Conservation (phyloP, 805 yeast genomes). For the Saccharomycopsis guyanensis region DNA sequence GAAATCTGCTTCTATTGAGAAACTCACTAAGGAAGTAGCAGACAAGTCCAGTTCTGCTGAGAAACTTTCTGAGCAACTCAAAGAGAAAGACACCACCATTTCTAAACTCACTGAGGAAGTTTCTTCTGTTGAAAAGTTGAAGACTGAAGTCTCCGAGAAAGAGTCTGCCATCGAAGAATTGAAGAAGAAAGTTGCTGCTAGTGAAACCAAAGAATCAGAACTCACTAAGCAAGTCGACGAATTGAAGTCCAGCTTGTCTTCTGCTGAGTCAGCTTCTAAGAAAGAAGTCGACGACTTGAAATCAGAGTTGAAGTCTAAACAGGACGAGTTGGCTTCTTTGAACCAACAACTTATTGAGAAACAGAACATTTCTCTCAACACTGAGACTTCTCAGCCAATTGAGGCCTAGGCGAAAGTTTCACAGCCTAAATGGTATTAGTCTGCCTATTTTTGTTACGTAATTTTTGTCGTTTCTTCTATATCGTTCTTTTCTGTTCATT, state of each 20-base stretch:
- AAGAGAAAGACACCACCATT: background rate
- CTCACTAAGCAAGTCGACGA: background rate
- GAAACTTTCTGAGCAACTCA: slow-evolving; percentile 1
- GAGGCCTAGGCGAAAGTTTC: slow-evolving; percentile 7
- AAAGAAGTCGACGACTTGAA: slow-evolving; percentile 3
- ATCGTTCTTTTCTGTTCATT: too few relatives aligned
- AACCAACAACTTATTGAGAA: slow-evolving; percentile 1
- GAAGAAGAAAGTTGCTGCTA: background rate
- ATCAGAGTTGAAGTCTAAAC: slow-evolving; percentile 1
- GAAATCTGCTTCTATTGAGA: background rate
- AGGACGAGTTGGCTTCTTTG: slow-evolving; percentile 1
- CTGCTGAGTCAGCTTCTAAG: background rate
- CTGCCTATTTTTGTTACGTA: too few relatives aligned
- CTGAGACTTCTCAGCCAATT: slow-evolving; percentile 6
- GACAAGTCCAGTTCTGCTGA: background rate
- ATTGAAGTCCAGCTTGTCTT: background rate
- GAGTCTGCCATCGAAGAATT: background rate
- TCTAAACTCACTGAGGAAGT: background rate
- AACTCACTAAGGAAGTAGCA: background rate
- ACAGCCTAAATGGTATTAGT: too few relatives aligned
- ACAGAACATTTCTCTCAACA: slow-evolving; percentile 2
- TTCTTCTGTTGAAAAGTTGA: background rate
- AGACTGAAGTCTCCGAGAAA: background rate
- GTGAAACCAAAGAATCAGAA: background rate
- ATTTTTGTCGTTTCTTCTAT: too few relatives aligned